These are phyloP conservation scores for Arachis stenosperma DNA, from an alignment of 306 rosid species.

Conservation along the genomic window DNA sequence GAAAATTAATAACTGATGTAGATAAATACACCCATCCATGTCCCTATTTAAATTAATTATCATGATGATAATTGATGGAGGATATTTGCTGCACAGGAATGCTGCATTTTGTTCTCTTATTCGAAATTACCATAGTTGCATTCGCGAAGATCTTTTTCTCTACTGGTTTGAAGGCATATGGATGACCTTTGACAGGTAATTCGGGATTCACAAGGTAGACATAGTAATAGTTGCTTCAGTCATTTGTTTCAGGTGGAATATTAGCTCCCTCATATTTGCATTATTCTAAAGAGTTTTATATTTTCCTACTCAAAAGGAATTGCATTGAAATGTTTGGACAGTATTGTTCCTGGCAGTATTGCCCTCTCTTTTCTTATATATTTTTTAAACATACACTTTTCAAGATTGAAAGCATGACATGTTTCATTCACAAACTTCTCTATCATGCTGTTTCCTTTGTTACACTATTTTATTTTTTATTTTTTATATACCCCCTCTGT, in stretches of 20 bases:
- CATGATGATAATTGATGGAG: conserved; percentile 31
- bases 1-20: too few relatives aligned
- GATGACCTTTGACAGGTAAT: conserved; percentile 76
- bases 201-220: conserved; percentile 18
- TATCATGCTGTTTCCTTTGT: conserved; percentile 20
- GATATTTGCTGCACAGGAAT: conserved; percentile 63
- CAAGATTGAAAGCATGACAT: conserved; percentile 10
- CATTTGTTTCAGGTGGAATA: conserved; percentile 19
- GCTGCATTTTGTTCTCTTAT: conserved; percentile 76
- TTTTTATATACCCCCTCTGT: neutral
- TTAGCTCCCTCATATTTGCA: conserved; percentile 14
- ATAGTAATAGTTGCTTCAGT: conserved; percentile 17
- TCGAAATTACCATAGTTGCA: conserved; percentile 59
- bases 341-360: conserved; percentile 9
- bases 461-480: neutral
- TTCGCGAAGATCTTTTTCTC: conserved; percentile 66
- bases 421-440: neutral
- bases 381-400: conserved; percentile 25
- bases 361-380: conserved; percentile 11
- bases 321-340: conserved; percentile 11
- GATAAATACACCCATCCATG: neutral
- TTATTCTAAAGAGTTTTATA: conserved; percentile 5
- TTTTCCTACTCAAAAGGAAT: conserved; percentile 24
- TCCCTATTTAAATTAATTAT: conserved; percentile 20
- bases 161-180: conserved; percentile 88